Evolutionary conservation across 2,329 filamentous ascomycete genomes (phyloP).

Genomic region (Geosmithia putterillii): DNA sequence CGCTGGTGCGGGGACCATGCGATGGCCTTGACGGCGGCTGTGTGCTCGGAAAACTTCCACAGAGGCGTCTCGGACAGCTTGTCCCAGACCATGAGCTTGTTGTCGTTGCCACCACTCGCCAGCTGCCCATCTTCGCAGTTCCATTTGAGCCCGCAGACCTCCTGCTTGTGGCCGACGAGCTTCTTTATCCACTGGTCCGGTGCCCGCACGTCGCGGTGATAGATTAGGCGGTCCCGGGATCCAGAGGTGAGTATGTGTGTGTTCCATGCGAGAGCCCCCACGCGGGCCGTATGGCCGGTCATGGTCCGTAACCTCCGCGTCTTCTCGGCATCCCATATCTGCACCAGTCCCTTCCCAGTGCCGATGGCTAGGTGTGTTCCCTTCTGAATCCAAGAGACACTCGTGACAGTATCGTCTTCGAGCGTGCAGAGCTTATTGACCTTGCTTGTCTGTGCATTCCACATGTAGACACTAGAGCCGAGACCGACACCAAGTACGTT

Average conservation of each 20-base stretch:
- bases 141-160: slow-evolving; percentile 94
- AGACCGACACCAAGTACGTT: slow-evolving; percentile 90
- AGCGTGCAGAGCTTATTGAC: slow-evolving; percentile 92
- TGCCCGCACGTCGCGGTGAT: slow-evolving; percentile 87
- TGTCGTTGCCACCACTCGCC: slow-evolving; percentile 93
- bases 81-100: slow-evolving; percentile 98
- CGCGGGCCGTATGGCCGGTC: slow-evolving; percentile 88
- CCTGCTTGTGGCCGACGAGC: slow-evolving; percentile 90
- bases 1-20: slow-evolving; percentile 96
- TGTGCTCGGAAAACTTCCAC: slow-evolving; percentile 91
- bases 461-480: slow-evolving; percentile 92
- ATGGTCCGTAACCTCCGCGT: slow-evolving; percentile 80
- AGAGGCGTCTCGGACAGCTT: slow-evolving; percentile 84
- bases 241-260: slow-evolving; percentile 94
- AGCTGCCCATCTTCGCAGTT: slow-evolving; percentile 93
- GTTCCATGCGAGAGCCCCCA: slow-evolving; percentile 94
- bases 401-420: slow-evolving; percentile 87
- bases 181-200: slow-evolving; percentile 84
- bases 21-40: slow-evolving; percentile 92
- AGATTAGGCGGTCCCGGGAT: slow-evolving; percentile 84
- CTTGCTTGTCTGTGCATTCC: slow-evolving; percentile 83
- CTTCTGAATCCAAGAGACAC: slow-evolving; percentile 96
- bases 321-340: slow-evolving; percentile 94
- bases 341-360: slow-evolving; percentile 85
- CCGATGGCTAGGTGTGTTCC: slow-evolving; percentile 93